Conservation (phyloP, 495 filamentous ascomycete genomes). For the Paragyromitra xinjiangensis region DNA sequence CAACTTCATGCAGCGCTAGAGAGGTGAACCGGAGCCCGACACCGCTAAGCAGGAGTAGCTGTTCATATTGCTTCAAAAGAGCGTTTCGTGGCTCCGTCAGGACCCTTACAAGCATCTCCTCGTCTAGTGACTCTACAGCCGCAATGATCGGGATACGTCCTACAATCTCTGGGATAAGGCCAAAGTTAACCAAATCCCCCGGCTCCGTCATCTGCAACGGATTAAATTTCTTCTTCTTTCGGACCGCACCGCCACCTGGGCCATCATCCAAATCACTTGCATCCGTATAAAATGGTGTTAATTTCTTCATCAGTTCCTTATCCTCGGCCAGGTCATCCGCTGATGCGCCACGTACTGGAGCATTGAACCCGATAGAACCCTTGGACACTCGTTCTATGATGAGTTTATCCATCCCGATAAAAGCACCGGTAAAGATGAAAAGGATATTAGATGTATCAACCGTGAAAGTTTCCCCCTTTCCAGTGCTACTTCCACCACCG, state of each 20-base stretch:
- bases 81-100: conserved; percentile 91
- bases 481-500: conserved; percentile 58
- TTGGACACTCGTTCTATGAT: conserved; percentile 85
- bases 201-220: conserved; percentile 82
- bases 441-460: conserved; percentile 95
- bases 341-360: conserved; percentile 69
- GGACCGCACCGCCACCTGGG: conserved; percentile 8
- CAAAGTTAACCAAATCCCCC: conserved; percentile 85
- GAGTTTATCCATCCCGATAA: conserved; percentile 89
- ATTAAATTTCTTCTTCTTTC: conserved; percentile 69
- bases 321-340: conserved; percentile 62
- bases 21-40: conserved; percentile 86
- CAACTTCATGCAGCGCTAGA: conserved; percentile 78
- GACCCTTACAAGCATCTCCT: conserved; percentile 80
- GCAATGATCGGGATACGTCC: conserved; percentile 89
- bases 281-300: conserved; percentile 70
- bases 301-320: conserved; percentile 70
- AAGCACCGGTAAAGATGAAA: conserved; percentile 95
- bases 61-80: conserved; percentile 82
- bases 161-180: conserved; percentile 93
- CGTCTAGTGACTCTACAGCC: conserved; percentile 81
- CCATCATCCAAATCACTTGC: conserved; percentile 34
- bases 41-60: conserved; percentile 82
- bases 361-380: conserved; percentile 91
- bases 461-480: conserved; percentile 85